Base-by-base conservation (phyloP, 164 flowering plant genomes). In the Amborella trichopoda region DNA sequence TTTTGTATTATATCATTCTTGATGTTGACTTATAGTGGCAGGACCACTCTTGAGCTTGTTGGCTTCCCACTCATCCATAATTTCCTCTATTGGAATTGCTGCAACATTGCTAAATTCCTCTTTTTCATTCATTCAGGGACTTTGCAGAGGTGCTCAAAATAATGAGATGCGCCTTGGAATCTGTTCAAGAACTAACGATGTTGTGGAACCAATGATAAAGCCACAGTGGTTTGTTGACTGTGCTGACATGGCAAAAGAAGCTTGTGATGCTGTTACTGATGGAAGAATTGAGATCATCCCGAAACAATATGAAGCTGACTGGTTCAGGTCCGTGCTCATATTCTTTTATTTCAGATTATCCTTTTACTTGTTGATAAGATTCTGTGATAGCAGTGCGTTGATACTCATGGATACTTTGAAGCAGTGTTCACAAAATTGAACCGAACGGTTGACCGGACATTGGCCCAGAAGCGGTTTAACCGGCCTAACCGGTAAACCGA, bases 181-280 rank as follows among this genome's bases (percentile, higher is more conserved):
- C 63, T 93, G 99, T 66, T 88, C 96, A 22, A 78, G 99, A 64
- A 93, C 53, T 58, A 74, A 74, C 61, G 99, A 88, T 66, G 81
- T 93, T 51, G 71, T 93, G 44, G 99, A 93, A 67, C 99, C 99
- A 25, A 58, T 88, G 73, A 83, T 84, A 63, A 93, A 93, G 63
- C 91, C 91, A 25, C 96, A 93, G 50, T 88, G 96, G 99, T 93
- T 71, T 75, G 94, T 85, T 11, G 72, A 60, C 55, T 93, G 99
- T 62, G 65, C 37, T 39, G 64, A 41, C 33, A 69, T 88, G 75
- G 96, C 75, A n/a, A 71, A 75, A 38, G 52, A 82, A 49, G 89
- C 94, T 51, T 89, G 84, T 55, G 81, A 83, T 73, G 96, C 91
- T 39, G 96, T 71, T 30, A 49, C 66, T 37, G 64, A 73, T 64